These are phyloP conservation scores for Gaultheria prostrata DNA, from an alignment of 148 eudicot genomes.

Conservation along the genomic window DNA sequence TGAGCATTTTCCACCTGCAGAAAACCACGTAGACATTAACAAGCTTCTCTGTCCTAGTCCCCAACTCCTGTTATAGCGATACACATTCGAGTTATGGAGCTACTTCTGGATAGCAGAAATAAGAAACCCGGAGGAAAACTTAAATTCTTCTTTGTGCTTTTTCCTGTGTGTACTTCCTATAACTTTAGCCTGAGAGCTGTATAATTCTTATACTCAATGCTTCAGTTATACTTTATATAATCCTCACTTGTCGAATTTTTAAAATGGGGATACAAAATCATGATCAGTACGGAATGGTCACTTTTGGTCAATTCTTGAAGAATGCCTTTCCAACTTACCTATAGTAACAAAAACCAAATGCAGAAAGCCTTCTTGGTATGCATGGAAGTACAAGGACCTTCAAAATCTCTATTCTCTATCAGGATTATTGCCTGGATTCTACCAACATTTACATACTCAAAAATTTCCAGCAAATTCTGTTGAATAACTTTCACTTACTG, in stretches of 20 bases:
- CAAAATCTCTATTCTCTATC: neutral
- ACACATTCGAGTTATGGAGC: neutral
- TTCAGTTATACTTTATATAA: neutral
- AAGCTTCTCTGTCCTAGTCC: neutral
- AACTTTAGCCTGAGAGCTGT: neutral
- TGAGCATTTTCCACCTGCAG: conserved; percentile 91
- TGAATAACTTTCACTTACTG: conserved; percentile 46
- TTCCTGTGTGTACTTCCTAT: neutral
- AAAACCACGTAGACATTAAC: conserved; percentile 17
- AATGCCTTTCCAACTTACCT: neutral
- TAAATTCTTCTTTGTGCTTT: neutral
- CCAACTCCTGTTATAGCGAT: neutral
- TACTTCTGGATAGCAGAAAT: neutral
- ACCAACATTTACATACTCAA: neutral
- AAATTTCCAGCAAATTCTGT: neutral
- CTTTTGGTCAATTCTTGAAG: neutral
- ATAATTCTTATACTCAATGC: neutral
- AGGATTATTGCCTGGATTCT: neutral
- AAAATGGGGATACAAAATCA: neutral
- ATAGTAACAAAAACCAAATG: neutral
- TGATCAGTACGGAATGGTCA: neutral
- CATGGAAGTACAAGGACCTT: neutral
- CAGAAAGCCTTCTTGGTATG: neutral
- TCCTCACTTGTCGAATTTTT: neutral
- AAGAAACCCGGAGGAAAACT: neutral